Evolutionary conservation across 2,329 filamentous ascomycete species (phyloP), one percentile per base, ranked within the genome.

Genomic region (Rhexocercosporidium sp.): DNA sequence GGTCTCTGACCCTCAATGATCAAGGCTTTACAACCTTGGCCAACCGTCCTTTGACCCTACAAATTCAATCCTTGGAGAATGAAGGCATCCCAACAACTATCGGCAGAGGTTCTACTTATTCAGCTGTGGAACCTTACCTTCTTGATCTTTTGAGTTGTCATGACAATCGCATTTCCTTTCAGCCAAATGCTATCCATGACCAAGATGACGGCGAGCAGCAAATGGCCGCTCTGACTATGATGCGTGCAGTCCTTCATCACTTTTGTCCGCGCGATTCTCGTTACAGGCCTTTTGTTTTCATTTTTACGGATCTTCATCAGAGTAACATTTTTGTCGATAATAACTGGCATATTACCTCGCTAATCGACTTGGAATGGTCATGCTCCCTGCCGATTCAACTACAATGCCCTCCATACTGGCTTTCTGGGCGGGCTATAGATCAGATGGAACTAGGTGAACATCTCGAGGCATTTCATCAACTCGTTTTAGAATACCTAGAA

Each of bases 131-230:
- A 34, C 66, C 70, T n/a, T 78, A 77, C 66, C 54, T 76, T 22
- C 63, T 70, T 1, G 75, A 76, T 67, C 70, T 74, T 11, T 59
- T 78, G 7, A 66, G 67, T 41, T 70, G 64, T 37, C 73, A 78
- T 57, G 71, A 77, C 49, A 76, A 69, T 46, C 73, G 72, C 4
- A 69, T 78, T n/a, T 62, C 61, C n/a, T 51, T 73, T 68, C 73
- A 76, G 59, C 74, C 75, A 62, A 78, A 77, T 68, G 70, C 71
- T 34, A 61, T 70, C 16, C 64, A 39, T 53, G 66, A 70, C 31
- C 14, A 31, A 18, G 51, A 56, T 56, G 51, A 56, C 27, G 51
- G 51, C 51, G 29, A 34, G 51, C 51, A 37, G 27, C 51, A 56
- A 56, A 8, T 56, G 16, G 51, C 51, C 27, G 51, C 51, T 34